Base-by-base conservation (phyloP, 805 yeast genomes). In the Cyberlindnera euphorbiiphila region DNA sequence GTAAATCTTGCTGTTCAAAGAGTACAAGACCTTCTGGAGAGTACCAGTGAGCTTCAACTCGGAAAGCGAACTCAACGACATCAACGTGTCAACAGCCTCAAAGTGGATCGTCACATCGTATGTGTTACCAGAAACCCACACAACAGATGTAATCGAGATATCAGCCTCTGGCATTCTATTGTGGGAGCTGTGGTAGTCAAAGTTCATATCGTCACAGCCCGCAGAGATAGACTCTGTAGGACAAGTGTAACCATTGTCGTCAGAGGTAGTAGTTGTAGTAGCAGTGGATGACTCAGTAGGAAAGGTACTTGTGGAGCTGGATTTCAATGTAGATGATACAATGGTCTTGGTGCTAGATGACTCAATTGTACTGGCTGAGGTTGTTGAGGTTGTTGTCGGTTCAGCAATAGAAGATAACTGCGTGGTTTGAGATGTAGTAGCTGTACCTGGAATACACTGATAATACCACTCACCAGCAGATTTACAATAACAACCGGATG, bases 31-130 rank as follows among this genome's bases (percentile, higher is more conserved):
- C n/a, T 32, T 29, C 9, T 36, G 21, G 13, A 36, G 26, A n/a
- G 24, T n/a, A 9, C 51, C 52, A 25, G 39, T 42, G 26, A 47
- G 25, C 37, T 50, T 50, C 41, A 50, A 24, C 27, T 46, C 53
- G 20, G 45, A 36, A 20, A 48, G 23, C 3, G 52, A 45, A 6
- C 26, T 28, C 14, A 42, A 16, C 5, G 47, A 33, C 49, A 50
- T 43, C 14, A 25, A 11, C 1, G 34, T 11, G 4, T 36, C 41
- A 5, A 10, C 12, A 5, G 48, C 25, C 5, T 31, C 30, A 15
- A 45, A 47, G 31, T 38, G 33, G 23, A 50, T 44, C 10, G 34
- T 41, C 10, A 50, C 48, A 6, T 41, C 32, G 39, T 50, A 50
- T 7, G 21, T 27, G 17, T 39, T 32, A 9, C 41, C 49, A 14